These are phyloP conservation scores for Fusarium guadeloupense DNA, from an alignment of 2,329 filamentous ascomycete species.

Conservation along the genomic window DNA sequence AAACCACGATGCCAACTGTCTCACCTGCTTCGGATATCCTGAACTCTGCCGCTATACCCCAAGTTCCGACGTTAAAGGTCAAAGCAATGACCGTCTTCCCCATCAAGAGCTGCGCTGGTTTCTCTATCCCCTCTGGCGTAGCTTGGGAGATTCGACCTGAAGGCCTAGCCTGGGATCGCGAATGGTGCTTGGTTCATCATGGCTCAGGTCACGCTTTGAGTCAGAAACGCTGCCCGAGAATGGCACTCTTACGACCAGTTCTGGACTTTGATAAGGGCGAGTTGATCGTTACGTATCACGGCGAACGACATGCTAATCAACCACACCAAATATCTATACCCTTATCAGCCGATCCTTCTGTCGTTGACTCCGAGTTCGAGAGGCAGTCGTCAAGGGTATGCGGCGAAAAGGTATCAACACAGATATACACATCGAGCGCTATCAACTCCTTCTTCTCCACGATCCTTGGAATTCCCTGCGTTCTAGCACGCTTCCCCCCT, in stretches of 20 bases:
- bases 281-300: slow-evolving; percentile 67
- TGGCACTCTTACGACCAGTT: slow-evolving; percentile 82
- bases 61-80: slow-evolving; percentile 50
- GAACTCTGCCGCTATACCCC: not conserved
- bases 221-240: slow-evolving; percentile 87
- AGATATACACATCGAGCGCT: slow-evolving; percentile 71
- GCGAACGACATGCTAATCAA: slow-evolving; percentile 36
- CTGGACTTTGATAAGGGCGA: slow-evolving; percentile 76
- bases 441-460: slow-evolving; percentile 82
- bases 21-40: not conserved
- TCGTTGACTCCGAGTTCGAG: slow-evolving; percentile 58
- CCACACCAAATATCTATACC: slow-evolving; percentile 62
- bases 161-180: slow-evolving; percentile 91
- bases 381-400: slow-evolving; percentile 75
- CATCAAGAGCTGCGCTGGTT: slow-evolving; percentile 93
- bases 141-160: slow-evolving; percentile 82
- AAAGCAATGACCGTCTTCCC: slow-evolving; percentile 81
- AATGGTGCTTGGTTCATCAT: slow-evolving; percentile 93
- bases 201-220: slow-evolving; percentile 85
- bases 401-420: slow-evolving; percentile 77
- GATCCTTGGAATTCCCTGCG: slow-evolving; percentile 80
- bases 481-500: slow-evolving; percentile 83
- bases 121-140: slow-evolving; percentile 68
- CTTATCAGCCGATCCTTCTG: slow-evolving; percentile 72
- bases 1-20: slow-evolving; percentile 7